A percentile compares a stretch with the other conserved stretches of the same genome.
Evolutionary conservation across 306 rosid genomes (phyloP).

Genomic region (Citrullus amarus): DNA sequence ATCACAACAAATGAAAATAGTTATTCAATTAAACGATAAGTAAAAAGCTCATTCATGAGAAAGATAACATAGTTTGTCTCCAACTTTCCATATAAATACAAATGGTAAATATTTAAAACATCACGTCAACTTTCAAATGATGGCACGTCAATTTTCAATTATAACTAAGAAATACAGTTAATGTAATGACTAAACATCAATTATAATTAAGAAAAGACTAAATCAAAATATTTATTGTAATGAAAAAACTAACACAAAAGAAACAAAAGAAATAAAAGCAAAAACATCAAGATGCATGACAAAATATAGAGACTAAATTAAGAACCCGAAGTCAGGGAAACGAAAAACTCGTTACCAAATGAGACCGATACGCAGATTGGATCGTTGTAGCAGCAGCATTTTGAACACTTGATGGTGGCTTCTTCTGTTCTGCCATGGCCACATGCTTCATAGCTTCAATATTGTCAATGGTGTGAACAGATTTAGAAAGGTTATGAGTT

Average conservation of each 20-base stretch:
- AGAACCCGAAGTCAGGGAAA: not conserved
- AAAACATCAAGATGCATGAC: too few relatives aligned
- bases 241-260: too few relatives aligned
- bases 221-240: too few relatives aligned
- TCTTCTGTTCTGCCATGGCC: slow-evolving; percentile 1
- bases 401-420: slow-evolving; percentile 8
- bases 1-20: not conserved
- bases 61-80: not conserved
- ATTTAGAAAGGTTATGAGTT: slow-evolving; percentile 31
- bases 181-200: too few relatives aligned
- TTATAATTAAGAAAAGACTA: too few relatives aligned
- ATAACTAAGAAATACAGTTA: too few relatives aligned
- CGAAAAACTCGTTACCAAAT: slow-evolving; percentile 36
- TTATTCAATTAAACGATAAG: not conserved
- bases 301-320: not conserved
- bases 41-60: not conserved
- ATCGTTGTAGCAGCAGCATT: slow-evolving; percentile 59
- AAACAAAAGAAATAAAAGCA: too few relatives aligned
- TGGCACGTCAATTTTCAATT: too few relatives aligned
- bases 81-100: not conserved
- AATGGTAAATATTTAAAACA: too few relatives aligned
- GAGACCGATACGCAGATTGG: slow-evolving; percentile 63
- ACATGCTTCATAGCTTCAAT: slow-evolving; percentile 12
- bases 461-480: slow-evolving; percentile 34
- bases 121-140: too few relatives aligned